Percentiles rank a stretch among this genome's conserved stretches.
phyloP scores from a whole-genome alignment of 1,284 basidiomycete species.

The Malassezia yamatoensis region DNA sequence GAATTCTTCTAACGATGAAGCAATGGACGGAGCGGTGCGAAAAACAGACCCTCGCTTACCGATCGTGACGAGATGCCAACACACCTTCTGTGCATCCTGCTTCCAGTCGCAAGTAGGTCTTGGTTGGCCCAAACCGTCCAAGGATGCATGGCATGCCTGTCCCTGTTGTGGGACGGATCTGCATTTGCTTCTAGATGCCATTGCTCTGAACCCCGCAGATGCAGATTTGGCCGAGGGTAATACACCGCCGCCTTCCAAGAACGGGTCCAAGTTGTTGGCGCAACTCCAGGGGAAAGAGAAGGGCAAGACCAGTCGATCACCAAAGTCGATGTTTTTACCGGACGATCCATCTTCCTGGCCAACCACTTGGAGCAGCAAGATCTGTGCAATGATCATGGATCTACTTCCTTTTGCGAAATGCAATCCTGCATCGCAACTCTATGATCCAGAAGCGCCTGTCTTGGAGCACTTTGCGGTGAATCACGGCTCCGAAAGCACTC shows the following conservation, averaged over 20 bases:
- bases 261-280: slow-evolving; percentile 7
- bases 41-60: slow-evolving; percentile 45
- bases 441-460: slow-evolving; percentile 31
- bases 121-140: slow-evolving; percentile 19
- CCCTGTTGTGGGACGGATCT: slow-evolving; percentile 57
- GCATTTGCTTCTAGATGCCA: slow-evolving; percentile 27
- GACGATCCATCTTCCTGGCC: slow-evolving; percentile 12
- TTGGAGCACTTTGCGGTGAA: slow-evolving; percentile 31
- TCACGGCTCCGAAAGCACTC: slow-evolving; percentile 8
- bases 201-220: slow-evolving; percentile 25
- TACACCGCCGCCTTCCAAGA: neutral
- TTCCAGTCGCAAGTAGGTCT: slow-evolving; percentile 42
- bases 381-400: slow-evolving; percentile 37
- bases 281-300: slow-evolving; percentile 19
- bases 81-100: slow-evolving; percentile 58
- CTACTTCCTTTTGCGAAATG: slow-evolving; percentile 41
- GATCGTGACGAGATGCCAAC: slow-evolving; percentile 75
- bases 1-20: slow-evolving; percentile 42
- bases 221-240: neutral
- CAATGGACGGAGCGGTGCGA: slow-evolving; percentile 54
- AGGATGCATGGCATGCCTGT: slow-evolving; percentile 50
- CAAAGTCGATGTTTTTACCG: slow-evolving; percentile 1
- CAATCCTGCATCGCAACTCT: slow-evolving; percentile 34
- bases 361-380: slow-evolving; percentile 29
- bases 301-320: neutral